Evolutionary conservation across 2,329 filamentous ascomycete species (phyloP).

Genomic region (Ceratocystis smalleyi): DNA sequence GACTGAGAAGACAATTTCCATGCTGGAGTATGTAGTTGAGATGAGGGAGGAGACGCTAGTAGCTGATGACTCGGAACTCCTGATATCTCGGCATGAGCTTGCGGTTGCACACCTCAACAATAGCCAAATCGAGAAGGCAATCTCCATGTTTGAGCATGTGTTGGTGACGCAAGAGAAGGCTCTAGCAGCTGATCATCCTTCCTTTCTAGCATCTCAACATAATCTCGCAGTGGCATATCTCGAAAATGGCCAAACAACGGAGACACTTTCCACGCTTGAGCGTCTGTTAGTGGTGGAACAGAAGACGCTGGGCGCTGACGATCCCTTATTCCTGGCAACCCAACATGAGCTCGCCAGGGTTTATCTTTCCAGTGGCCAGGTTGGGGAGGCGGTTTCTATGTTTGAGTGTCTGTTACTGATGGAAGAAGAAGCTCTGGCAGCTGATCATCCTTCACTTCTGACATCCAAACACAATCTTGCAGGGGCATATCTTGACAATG

Average conservation of each 20-base stretch:
- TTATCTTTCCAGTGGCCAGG: background rate
- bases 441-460: too few relatives aligned
- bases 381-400: too few relatives aligned
- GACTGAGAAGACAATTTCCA: background rate
- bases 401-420: too few relatives aligned
- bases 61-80: background rate
- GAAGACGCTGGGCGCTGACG: background rate
- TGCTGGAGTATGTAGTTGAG: background rate
- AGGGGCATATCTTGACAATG: too few relatives aligned
- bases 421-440: too few relatives aligned
- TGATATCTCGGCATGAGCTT: background rate
- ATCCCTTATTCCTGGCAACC: background rate
- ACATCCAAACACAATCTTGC: too few relatives aligned
- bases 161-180: background rate
- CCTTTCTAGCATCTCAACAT: too few relatives aligned
- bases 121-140: background rate
- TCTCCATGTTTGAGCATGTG: background rate
- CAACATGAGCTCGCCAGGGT: background rate
- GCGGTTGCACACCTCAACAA: background rate
- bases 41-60: background rate
- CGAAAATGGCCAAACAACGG: background rate
- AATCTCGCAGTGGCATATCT: background rate
- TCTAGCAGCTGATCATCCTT: background rate
- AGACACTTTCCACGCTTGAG: background rate
- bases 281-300: background rate